Percentiles rank a stretch among this genome's conserved stretches.
Evolutionary conservation across 2,329 filamentous ascomycete species (phyloP).

Genomic region (Xylaria sp.): DNA sequence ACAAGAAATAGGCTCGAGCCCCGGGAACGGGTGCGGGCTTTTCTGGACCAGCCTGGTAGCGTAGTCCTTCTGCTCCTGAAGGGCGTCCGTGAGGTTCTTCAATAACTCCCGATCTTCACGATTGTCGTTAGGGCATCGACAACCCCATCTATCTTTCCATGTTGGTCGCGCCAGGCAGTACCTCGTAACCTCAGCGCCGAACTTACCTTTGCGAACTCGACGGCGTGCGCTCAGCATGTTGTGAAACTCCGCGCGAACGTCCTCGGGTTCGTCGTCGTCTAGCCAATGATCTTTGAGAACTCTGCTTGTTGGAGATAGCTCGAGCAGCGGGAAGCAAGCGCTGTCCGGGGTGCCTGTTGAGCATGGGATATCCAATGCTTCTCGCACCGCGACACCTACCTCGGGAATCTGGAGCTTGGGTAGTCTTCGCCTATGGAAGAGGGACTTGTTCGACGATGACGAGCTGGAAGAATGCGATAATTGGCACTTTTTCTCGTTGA

Average conservation of each 20-base stretch:
- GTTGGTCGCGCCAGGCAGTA: constrained; percentile 16
- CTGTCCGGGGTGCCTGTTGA: constrained; percentile 34
- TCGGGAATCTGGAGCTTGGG: constrained; percentile 37
- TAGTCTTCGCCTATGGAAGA: constrained; percentile 15
- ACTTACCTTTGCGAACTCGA: constrained; percentile 35
- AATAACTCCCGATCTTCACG: constrained; percentile 18
- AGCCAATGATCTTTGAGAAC: constrained; percentile 21
- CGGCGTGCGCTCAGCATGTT: constrained; percentile 41
- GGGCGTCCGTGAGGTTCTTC: constrained; percentile 10
- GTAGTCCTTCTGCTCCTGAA: constrained; percentile 36
- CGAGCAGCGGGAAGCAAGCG: constrained; percentile 16
- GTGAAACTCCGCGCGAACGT: constrained; percentile 30
- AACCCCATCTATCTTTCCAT: constrained; percentile 20
- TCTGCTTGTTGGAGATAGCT: constrained; percentile 30
- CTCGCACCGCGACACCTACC: constrained; percentile 1
- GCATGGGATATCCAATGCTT: constrained; percentile 28
- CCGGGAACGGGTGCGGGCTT: constrained; percentile 9
- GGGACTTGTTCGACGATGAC: constrained; percentile 10
- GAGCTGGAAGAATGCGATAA: constrained; percentile 13
- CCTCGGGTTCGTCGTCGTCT: constrained; percentile 3
- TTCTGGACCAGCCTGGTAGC: constrained; percentile 29
- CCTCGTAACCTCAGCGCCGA: constrained; percentile 22
- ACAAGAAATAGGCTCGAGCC: constrained; percentile 9
- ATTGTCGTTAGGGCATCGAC: neutral
- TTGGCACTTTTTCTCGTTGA: neutral